Percentiles rank a stretch among this genome's conserved stretches.
phyloP scores from a whole-genome alignment of 495 filamentous ascomycete species.

The Aspergillus taichungensis region DNA sequence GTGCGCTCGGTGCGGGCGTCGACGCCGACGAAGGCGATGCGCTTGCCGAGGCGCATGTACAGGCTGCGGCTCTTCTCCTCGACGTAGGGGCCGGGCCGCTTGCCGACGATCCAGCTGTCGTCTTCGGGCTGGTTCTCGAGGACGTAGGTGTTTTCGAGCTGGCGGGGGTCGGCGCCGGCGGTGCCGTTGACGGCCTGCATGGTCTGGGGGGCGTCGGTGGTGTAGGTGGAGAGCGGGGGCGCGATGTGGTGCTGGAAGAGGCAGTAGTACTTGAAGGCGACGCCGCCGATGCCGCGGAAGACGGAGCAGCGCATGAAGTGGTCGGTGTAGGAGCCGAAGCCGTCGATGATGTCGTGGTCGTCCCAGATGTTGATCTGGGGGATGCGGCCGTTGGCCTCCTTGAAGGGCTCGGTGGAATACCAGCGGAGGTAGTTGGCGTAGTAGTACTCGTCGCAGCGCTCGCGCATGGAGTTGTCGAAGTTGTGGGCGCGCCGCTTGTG shows the following conservation, averaged over 20 bases:
- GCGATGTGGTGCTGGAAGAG: slow-evolving; percentile 90
- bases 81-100: slow-evolving; percentile 68
- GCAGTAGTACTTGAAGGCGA: slow-evolving; percentile 84
- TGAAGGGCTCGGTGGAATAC: slow-evolving; percentile 80
- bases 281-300: slow-evolving; percentile 83
- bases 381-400: slow-evolving; percentile 74
- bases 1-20: slow-evolving; percentile 91
- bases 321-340: slow-evolving; percentile 87
- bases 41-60: slow-evolving; percentile 74
- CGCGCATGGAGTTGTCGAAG: slow-evolving; percentile 65
- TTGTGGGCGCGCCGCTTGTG: slow-evolving; percentile 68
- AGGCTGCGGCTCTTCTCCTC: slow-evolving; percentile 71
- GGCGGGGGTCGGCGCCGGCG: slow-evolving; percentile 52
- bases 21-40: slow-evolving; percentile 77
- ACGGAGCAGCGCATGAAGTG: slow-evolving; percentile 89
- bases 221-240: slow-evolving; percentile 75
- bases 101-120: slow-evolving; percentile 70
- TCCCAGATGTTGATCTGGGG: slow-evolving; percentile 94
- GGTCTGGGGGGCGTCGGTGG: slow-evolving; percentile 55
- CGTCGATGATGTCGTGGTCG: slow-evolving; percentile 87
- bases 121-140: slow-evolving; percentile 50
- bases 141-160: slow-evolving; percentile 61
- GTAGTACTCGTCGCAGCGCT: slow-evolving; percentile 81
- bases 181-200: slow-evolving; percentile 40
- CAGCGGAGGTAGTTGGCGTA: slow-evolving; percentile 81